Evolutionary conservation across 2,329 filamentous ascomycete genomes (phyloP).

Genomic region (Sarocladium strictum): DNA sequence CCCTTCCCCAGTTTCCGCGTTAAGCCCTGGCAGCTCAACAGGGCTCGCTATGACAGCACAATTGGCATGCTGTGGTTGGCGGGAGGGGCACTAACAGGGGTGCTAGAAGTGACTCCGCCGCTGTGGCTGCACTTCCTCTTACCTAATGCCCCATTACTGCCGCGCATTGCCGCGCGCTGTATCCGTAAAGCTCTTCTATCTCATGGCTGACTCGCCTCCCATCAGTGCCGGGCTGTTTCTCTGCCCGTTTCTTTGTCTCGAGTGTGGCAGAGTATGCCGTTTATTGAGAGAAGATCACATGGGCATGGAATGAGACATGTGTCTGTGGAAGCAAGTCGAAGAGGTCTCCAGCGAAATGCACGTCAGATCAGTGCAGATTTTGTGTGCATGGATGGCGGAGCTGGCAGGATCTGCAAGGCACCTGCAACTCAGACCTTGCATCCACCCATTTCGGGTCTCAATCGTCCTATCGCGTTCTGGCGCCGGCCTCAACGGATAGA

Average conservation of each 20-base stretch:
- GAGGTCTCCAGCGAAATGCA: too few species aligned
- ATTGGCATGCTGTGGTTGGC: neutral
- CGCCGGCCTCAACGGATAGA: neutral
- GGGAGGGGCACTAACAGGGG: too few species aligned
- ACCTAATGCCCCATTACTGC: constrained; percentile 1
- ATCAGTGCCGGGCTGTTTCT: too few species aligned
- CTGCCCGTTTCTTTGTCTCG: too few species aligned
- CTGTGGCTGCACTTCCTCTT: constrained; percentile 1
- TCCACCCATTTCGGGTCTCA: neutral
- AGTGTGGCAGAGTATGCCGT: too few species aligned
- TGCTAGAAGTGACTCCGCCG: neutral
- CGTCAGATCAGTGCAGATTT: too few species aligned
- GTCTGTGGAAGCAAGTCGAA: too few species aligned
- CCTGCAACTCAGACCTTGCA: neutral
- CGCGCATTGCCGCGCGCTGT: neutral
- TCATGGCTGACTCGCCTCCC: neutral
- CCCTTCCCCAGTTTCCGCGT: neutral
- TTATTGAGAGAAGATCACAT: too few species aligned
- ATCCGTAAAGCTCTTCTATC: too few species aligned
- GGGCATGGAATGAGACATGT: too few species aligned
- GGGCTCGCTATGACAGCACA: neutral
- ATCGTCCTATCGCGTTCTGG: neutral
- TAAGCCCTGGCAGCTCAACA: neutral
- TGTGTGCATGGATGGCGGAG: too few species aligned
- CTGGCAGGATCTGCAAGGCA: too few species aligned